Base-by-base conservation (phyloP, 2,329 filamentous ascomycete genomes). In the Arthrobotrys sinensis region DNA sequence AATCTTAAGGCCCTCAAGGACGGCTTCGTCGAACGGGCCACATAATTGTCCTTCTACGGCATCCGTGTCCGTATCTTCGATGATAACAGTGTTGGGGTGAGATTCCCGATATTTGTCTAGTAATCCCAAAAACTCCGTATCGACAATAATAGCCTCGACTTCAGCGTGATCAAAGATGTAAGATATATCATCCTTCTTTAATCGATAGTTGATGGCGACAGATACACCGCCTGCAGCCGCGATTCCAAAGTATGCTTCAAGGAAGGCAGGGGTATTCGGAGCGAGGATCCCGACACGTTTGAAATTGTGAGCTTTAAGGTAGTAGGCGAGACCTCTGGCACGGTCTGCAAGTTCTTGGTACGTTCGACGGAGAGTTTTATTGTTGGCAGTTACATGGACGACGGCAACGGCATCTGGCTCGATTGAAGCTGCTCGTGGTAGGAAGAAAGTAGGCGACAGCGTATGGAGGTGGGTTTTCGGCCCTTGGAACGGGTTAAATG, bases 211-310 rank as follows among this genome's bases (percentile, higher is more conserved):
- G 53, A 91, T 89, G 2, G 87, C 88, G 86, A 80, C 80, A 11
- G 50, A 80, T 21, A 82, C 80, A 24, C 64, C 71, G 12, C 60
- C 78, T 14, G 67, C 40, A 45, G 76, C 83, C 87, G 91, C 91
- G 81, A 97, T 91, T 1, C 92, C 96, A 83, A 93, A 99, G 79
- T 97, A 93, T 5, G 90, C 89, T 85, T 98, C 95, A 32, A 99
- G 87, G 82, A 98, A 98, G 0, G 94, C 94, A 0, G 96, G 96
- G 0, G 96, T 99, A 83, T 99, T 99, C 2, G 96, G 93, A 7
- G 90, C 91, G 10, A 99, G 87, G 57, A 99, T 91, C 5, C 96
- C 96, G 45, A 78, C 62, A 76, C 92, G 88, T 82, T 90, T 91
- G 82, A 90, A 90, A 3, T 89, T 88, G 82, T 92, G 89, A 84